These are phyloP conservation scores for Phytophthora sp. DNA, from an alignment of 352 stramenopile genomes.

Conservation along the genomic window DNA sequence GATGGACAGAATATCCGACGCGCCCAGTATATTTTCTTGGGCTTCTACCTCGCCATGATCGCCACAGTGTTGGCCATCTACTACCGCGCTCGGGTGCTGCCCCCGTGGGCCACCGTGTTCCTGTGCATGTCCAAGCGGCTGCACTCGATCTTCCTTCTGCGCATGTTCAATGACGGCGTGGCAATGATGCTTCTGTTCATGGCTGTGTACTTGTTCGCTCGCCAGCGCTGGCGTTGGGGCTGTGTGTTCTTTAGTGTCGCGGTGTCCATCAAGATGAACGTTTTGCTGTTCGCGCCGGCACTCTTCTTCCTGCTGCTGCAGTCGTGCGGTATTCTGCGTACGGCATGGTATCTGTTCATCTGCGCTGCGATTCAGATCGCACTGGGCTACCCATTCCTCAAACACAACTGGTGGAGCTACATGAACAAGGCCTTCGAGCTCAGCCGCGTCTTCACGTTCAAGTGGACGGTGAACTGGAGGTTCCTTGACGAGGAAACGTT, in stretches of 20 bases:
- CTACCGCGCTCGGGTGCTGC: conserved; percentile 74
- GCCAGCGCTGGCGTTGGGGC: conserved; percentile 86
- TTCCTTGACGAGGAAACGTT: conserved; percentile 85
- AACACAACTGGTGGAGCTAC: conserved; percentile 95
- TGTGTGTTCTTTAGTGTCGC: conserved; percentile 96
- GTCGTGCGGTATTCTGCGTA: conserved; percentile 78
- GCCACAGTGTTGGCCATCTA: conserved; percentile 91
- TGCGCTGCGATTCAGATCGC: conserved; percentile 92
- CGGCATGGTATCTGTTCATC: conserved; percentile 88
- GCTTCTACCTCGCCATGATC: conserved; percentile 94
- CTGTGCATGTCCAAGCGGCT: conserved; percentile 95
- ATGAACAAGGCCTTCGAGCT: conserved; percentile 98
- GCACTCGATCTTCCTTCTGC: conserved; percentile 98
- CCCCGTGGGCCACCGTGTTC: conserved; percentile 90
- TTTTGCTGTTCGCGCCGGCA: conserved; percentile 97
- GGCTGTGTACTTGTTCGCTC: conserved; percentile 89
- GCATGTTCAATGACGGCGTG: conserved; percentile 98
- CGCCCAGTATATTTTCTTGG: conserved; percentile 95
- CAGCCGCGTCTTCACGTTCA: conserved; percentile 97
- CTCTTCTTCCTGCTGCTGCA: conserved; percentile 97
- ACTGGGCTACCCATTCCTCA: conserved; percentile 95
- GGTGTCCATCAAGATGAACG: conserved; percentile 99
- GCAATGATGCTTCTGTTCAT: conserved; percentile 96
- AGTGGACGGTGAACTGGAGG: conserved; percentile 99
- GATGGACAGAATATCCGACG: conserved; percentile 79